Percentiles rank a stretch among this genome's conserved stretches.
phyloP scores from a whole-genome alignment of 768 basidiomycete genomes.

The Tephrocybe rancida region DNA sequence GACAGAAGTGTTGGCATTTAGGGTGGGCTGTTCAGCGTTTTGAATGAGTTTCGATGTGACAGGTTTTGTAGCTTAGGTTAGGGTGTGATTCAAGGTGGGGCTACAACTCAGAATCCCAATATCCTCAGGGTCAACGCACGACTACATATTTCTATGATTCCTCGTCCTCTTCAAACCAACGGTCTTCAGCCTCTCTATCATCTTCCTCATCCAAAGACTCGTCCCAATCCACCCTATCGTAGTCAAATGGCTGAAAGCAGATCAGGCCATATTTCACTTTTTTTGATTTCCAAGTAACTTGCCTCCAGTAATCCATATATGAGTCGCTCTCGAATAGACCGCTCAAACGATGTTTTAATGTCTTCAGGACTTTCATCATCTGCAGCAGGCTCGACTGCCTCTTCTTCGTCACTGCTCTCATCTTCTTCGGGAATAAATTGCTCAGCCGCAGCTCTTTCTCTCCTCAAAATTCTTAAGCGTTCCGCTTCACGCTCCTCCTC shows the following conservation, averaged over 20 bases:
- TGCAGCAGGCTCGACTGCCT: conserved; percentile 20
- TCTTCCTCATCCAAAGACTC: conserved; percentile 63
- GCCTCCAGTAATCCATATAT: conserved; percentile 80
- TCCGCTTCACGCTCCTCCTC: conserved; percentile 81
- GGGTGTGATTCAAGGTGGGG: no score
- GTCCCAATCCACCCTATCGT: conserved; percentile 76
- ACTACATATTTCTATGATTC: no score
- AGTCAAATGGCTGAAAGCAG: conserved; percentile 58
- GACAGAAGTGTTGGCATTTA: conserved; percentile 38
- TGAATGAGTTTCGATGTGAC: conserved; percentile 5
- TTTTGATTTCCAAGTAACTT: conserved; percentile 27
- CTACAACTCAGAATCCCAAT: no score
- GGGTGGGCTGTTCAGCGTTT: conserved; percentile 38
- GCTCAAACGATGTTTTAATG: conserved; percentile 51
- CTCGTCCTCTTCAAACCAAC: conserved; percentile 77
- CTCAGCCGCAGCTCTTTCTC: conserved; percentile 38
- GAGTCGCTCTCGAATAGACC: conserved; percentile 66
- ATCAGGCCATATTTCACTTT: conserved; percentile 2
- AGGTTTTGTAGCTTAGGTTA: no score
- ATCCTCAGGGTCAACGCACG: no score
- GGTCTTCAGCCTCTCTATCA: conserved; percentile 65
- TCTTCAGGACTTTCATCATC: conserved; percentile 54
- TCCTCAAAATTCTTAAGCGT: conserved; percentile 49
- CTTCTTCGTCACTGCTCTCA: conserved; percentile 57
- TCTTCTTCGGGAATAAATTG: conserved; percentile 73